These are phyloP conservation scores for Hericium rajendrae DNA, from an alignment of 768 basidiomycete species.

Conservation along the genomic window DNA sequence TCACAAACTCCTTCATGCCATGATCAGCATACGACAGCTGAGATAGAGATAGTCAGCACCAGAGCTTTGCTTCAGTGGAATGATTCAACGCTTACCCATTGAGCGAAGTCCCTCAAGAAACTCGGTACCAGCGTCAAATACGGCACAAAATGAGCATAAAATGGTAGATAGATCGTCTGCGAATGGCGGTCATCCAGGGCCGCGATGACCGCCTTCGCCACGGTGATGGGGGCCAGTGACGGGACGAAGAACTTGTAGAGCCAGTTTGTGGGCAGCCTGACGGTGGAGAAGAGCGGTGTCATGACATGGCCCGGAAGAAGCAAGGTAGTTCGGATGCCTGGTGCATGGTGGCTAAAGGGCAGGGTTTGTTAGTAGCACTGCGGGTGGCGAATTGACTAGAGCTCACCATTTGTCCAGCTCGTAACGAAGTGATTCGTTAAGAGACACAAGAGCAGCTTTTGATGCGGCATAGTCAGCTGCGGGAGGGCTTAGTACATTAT, in stretches of 20 bases:
- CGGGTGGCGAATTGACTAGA: neutral
- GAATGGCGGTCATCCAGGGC: slow-evolving; percentile 78
- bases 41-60: neutral
- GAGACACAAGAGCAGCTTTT: slow-evolving; percentile 76
- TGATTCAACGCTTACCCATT: slow-evolving; percentile 45
- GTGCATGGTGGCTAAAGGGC: slow-evolving; percentile 46
- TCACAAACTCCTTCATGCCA: slow-evolving; percentile 60
- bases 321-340: slow-evolving; percentile 79
- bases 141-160: slow-evolving; percentile 55
- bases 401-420: slow-evolving; percentile 73
- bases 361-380: slow-evolving; percentile 5
- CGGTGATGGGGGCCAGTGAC: slow-evolving; percentile 55
- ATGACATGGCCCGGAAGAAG: slow-evolving; percentile 71
- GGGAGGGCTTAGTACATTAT: neutral
- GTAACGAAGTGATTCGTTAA: slow-evolving; percentile 79
- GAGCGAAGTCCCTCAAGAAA: slow-evolving; percentile 61
- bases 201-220: slow-evolving; percentile 75
- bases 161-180: slow-evolving; percentile 59
- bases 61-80: neutral
- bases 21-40: slow-evolving; percentile 64
- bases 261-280: slow-evolving; percentile 36
- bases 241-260: slow-evolving; percentile 71
- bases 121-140: slow-evolving; percentile 53
- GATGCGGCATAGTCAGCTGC: slow-evolving; percentile 85
- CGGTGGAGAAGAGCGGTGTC: slow-evolving; percentile 68